phyloP scores from a whole-genome alignment of 257 asterid species.

The Avicennia marina region DNA sequence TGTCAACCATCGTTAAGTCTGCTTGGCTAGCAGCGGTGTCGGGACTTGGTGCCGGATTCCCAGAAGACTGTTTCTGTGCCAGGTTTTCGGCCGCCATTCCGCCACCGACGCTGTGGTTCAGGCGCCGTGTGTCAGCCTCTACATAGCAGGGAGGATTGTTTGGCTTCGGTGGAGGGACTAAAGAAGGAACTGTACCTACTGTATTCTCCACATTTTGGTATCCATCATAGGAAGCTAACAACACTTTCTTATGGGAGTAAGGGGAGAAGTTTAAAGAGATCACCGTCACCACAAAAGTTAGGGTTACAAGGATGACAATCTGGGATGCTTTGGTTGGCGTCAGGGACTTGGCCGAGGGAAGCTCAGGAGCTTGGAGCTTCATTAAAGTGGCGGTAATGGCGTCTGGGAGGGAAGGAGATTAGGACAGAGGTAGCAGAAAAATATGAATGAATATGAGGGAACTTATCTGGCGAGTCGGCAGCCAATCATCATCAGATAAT shows the following conservation, averaged over 20 bases:
- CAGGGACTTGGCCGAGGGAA: slow-evolving; percentile 17
- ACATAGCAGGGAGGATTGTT: no score
- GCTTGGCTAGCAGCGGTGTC: no score
- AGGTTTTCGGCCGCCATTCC: no score
- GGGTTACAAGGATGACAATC: not conserved
- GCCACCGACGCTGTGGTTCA: no score
- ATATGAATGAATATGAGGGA: not conserved
- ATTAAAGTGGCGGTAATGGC: not conserved
- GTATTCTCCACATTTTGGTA: slow-evolving; percentile 14
- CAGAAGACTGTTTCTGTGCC: no score
- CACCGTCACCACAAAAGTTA: not conserved
- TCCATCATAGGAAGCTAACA: not conserved
- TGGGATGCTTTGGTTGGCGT: slow-evolving; percentile 14
- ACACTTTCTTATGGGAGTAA: not conserved
- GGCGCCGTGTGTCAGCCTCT: no score
- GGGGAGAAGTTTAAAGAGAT: not conserved
- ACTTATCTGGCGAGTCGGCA: not conserved
- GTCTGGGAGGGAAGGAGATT: not conserved
- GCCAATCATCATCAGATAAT: not conserved
- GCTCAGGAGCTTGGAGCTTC: not conserved
- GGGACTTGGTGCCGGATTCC: no score
- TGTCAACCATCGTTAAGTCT: no score
- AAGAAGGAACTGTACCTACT: no score
- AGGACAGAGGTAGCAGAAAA: not conserved
- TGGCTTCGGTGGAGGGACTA: no score